A percentile compares a stretch with the other conserved stretches of the same genome.
These are phyloP conservation scores for Parietichytrium sp. DNA, from an alignment of 108 stramenopile genomes.

Conservation along the genomic window DNA sequence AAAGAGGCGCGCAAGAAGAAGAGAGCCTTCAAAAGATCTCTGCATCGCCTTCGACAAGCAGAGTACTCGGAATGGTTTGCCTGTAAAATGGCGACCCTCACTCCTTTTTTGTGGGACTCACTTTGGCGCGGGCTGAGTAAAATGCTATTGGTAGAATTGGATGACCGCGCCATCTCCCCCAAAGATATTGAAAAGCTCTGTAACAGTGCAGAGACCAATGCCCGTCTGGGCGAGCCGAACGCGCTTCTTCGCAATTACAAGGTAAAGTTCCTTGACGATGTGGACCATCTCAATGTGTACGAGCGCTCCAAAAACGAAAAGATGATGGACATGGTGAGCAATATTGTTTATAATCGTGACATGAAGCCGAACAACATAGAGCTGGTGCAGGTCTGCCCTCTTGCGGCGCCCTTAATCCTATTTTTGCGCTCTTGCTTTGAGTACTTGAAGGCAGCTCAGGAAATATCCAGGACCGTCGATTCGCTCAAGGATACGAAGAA, in stretches of 20 bases:
- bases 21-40: background rate
- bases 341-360: constrained; percentile 4
- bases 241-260: constrained; percentile 35
- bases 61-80: background rate
- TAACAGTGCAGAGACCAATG: background rate
- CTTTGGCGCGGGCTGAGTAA: background rate
- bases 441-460: background rate
- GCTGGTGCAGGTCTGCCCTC: background rate
- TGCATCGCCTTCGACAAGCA: background rate
- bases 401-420: background rate
- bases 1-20: background rate
- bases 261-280: constrained; percentile 7
- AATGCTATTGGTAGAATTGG: background rate
- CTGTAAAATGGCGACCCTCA: constrained; percentile 13
- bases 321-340: background rate
- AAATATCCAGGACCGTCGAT: background rate
- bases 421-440: background rate
- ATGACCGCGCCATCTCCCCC: background rate
- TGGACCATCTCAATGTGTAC: constrained; percentile 5
- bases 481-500: no score
- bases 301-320: background rate
- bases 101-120: background rate
- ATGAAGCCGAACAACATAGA: background rate
- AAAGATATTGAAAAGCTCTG: background rate
- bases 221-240: background rate